Percentiles rank a stretch among this genome's conserved stretches.
Conservation (phyloP, 1,284 basidiomycete species). For the Stygiomarasmius scandens region DNA sequence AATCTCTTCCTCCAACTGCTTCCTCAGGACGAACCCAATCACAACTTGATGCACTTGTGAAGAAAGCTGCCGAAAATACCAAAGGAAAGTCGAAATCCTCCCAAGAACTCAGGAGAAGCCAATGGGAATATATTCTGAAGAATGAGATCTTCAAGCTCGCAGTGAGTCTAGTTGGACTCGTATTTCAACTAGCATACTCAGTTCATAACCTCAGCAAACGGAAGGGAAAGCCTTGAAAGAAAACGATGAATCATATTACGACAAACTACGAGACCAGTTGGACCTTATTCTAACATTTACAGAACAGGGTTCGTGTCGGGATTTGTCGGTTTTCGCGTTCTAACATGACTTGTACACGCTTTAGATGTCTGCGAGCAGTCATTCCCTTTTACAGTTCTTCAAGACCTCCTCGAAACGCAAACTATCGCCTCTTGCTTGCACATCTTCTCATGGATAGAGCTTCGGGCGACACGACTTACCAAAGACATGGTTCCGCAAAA, state of each 20-base stretch:
- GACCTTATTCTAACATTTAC: slow-evolving; percentile 75
- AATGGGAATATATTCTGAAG: slow-evolving; percentile 74
- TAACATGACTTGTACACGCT: background rate
- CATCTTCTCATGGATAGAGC: slow-evolving; percentile 85
- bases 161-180: slow-evolving; percentile 40
- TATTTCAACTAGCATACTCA: background rate
- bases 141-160: slow-evolving; percentile 70
- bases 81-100: slow-evolving; percentile 44
- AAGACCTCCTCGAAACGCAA: slow-evolving; percentile 80
- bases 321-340: no score
- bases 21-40: slow-evolving; percentile 37
- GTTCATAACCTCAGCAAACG: slow-evolving; percentile 44
- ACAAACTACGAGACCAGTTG: slow-evolving; percentile 59
- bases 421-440: slow-evolving; percentile 81
- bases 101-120: slow-evolving; percentile 61
- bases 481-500: slow-evolving; percentile 79
- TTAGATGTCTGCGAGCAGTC: slow-evolving; percentile 44
- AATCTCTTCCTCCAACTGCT: slow-evolving; percentile 53
- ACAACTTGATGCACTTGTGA: slow-evolving; percentile 52
- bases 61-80: slow-evolving; percentile 46
- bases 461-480: slow-evolving; percentile 64
- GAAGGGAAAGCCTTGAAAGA: slow-evolving; percentile 60
- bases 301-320: slow-evolving; percentile 59
- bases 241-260: slow-evolving; percentile 57
- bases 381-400: slow-evolving; percentile 63